These are phyloP conservation scores for Cydonia oblonga DNA, from an alignment of 331 rosid genomes.

Conservation along the genomic window DNA sequence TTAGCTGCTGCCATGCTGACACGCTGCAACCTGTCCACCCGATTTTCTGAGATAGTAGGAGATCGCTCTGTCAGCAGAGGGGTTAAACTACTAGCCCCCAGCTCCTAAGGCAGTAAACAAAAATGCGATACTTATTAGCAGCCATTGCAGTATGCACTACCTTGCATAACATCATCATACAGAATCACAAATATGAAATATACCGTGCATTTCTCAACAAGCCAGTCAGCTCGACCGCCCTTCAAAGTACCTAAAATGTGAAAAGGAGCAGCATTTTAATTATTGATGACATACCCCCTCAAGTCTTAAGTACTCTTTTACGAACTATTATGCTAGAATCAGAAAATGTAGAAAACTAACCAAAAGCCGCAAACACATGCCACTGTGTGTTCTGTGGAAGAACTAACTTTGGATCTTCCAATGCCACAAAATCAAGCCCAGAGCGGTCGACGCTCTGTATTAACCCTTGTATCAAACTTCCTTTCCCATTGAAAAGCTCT, in stretches of 20 bases:
- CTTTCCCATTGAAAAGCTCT: constrained; percentile 90
- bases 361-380: not conserved
- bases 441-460: constrained; percentile 41
- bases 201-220: constrained; percentile 92
- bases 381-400: constrained; percentile 21
- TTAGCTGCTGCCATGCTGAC: constrained; percentile 85
- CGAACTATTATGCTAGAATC: not conserved
- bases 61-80: constrained; percentile 86
- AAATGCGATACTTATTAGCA: not conserved
- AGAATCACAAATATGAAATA: constrained; percentile 8
- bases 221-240: constrained; percentile 97
- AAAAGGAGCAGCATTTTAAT: constrained; percentile 8
- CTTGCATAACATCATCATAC: constrained; percentile 9
- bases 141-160: constrained; percentile 1
- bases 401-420: constrained; percentile 49
- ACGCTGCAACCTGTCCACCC: constrained; percentile 69
- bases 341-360: not conserved
- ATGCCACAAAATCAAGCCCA: constrained; percentile 63
- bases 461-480: constrained; percentile 38
- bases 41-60: constrained; percentile 59
- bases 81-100: constrained; percentile 83
- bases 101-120: constrained; percentile 46
- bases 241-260: constrained; percentile 71
- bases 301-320: constrained; percentile 1
- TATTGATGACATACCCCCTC: not conserved